Conservation (phyloP, 108 stramenopile species). For the Cyclostephanos tholiformis region DNA sequence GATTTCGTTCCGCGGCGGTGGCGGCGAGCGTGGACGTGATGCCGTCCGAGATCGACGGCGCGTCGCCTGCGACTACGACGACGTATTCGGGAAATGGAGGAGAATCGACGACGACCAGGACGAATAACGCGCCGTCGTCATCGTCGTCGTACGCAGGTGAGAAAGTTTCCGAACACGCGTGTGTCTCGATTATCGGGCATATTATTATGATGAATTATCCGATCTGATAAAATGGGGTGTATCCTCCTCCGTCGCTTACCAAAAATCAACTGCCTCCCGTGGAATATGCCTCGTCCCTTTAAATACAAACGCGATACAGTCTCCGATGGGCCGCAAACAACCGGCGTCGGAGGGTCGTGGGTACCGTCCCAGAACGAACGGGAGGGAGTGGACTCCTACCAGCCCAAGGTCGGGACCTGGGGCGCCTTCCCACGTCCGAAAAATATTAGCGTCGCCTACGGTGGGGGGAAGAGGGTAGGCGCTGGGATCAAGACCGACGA, state of each 20-base stretch:
- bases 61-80: too few relatives aligned
- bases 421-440: conserved; percentile 93
- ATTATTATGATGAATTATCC: too few relatives aligned
- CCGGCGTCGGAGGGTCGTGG: conserved; percentile 83
- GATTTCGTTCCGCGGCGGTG: conserved; percentile 15
- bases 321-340: conserved; percentile 36
- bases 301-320: not conserved
- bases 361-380: conserved; percentile 13
- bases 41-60: not conserved
- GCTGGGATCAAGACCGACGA: conserved; percentile 60
- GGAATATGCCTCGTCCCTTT: too few relatives aligned
- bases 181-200: too few relatives aligned
- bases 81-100: not conserved
- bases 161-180: too few relatives aligned
- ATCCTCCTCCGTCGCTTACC: too few relatives aligned
- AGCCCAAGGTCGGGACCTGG: conserved; percentile 85
- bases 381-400: conserved; percentile 49
- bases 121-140: not conserved
- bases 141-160: conserved; percentile 2
- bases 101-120: not conserved
- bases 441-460: conserved; percentile 90
- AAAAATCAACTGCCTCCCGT: too few relatives aligned
- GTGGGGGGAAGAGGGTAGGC: conserved; percentile 87
- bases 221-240: too few relatives aligned
- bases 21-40: not conserved